Conservation (phyloP, 805 yeast species). For the Yarrowia divulgata region DNA sequence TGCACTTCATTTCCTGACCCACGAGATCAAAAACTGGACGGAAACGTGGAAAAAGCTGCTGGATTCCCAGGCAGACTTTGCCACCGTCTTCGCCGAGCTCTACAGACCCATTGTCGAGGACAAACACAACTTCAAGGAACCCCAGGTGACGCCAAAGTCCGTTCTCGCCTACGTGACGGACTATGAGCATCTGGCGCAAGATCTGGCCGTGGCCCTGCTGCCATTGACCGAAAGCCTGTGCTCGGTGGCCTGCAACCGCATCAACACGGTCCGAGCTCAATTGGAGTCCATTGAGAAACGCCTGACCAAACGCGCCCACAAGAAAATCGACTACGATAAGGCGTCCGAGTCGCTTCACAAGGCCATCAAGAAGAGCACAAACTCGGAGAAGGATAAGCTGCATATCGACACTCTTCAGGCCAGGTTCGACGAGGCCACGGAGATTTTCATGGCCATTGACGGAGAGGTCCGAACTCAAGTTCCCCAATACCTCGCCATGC, state of each 20-base stretch:
- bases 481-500: conserved; percentile 46
- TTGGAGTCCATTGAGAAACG: conserved; percentile 43
- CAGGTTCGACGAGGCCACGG: conserved; percentile 49
- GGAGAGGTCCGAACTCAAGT: conserved; percentile 46
- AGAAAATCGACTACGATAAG: conserved; percentile 52
- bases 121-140: conserved; percentile 39
- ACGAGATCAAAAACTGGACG: conserved; percentile 45
- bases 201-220: conserved; percentile 44
- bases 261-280: conserved; percentile 45
- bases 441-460: conserved; percentile 48
- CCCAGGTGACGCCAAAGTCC: conserved; percentile 25
- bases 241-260: conserved; percentile 43
- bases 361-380: conserved; percentile 41
- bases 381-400: conserved; percentile 47
- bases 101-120: conserved; percentile 48
- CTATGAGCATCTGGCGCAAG: conserved; percentile 26
- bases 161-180: conserved; percentile 20
- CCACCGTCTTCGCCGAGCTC: conserved; percentile 42
- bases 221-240: conserved; percentile 45
- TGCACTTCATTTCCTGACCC: conserved; percentile 46
- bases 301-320: conserved; percentile 49
- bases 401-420: conserved; percentile 45
- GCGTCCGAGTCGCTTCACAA: conserved; percentile 48
- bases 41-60: conserved; percentile 45
- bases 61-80: conserved; percentile 43